A percentile compares a stretch with the other conserved stretches of the same genome.
Evolutionary conservation across 768 basidiomycete genomes (phyloP).

Genomic region (Leucocoprinus sp.): DNA sequence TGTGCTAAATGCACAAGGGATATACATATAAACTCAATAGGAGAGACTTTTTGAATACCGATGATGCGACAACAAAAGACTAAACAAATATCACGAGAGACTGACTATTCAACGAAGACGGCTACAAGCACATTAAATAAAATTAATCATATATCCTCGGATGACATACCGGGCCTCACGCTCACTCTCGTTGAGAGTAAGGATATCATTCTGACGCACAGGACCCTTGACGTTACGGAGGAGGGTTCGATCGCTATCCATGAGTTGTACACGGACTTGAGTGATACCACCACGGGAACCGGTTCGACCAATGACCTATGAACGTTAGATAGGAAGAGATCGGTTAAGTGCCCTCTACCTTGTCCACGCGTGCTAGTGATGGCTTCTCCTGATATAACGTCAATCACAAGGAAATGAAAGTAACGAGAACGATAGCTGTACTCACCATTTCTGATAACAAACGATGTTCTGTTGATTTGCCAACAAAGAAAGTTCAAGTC

Average conservation of each 20-base stretch:
- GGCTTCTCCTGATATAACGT: constrained; percentile 62
- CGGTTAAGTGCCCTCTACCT: constrained; percentile 41
- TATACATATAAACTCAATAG: no score
- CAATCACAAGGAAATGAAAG: neutral
- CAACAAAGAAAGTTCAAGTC: no score
- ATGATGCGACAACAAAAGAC: no score
- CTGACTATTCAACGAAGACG: constrained; percentile 33
- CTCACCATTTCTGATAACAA: constrained; percentile 32
- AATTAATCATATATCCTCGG: neutral
- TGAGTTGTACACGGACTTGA: constrained; percentile 98
- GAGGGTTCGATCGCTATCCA: constrained; percentile 93
- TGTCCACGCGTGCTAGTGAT: constrained; percentile 94
- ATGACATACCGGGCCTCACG: constrained; percentile 93
- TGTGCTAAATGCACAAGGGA: no score
- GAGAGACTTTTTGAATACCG: no score
- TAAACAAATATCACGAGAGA: no score
- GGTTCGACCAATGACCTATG: constrained; percentile 92
- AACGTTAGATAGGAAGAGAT: constrained; percentile 7
- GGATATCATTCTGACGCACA: constrained; percentile 91
- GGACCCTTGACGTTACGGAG: constrained; percentile 99
- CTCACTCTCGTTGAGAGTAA: constrained; percentile 95
- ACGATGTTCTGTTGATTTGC: no score
- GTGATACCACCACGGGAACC: constrained; percentile 99
- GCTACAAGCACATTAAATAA: constrained; percentile 16
- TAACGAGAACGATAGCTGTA: neutral